A percentile compares a stretch with the other conserved stretches of the same genome.
Conservation (phyloP, 1,284 basidiomycete genomes). For the Sphagnurus paluster region DNA sequence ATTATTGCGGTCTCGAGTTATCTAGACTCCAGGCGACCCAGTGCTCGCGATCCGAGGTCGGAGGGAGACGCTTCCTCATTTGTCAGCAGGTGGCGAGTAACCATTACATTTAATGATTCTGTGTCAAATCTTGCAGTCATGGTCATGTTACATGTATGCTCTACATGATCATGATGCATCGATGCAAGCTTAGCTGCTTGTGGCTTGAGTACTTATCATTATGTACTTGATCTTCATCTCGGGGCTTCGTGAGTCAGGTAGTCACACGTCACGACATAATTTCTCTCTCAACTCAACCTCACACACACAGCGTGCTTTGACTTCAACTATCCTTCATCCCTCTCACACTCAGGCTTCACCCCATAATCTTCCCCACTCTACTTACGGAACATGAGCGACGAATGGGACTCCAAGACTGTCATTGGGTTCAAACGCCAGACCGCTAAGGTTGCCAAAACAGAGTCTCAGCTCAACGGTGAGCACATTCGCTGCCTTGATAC, state of each 20-base stretch:
- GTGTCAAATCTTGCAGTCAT: no score
- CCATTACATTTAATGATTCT: no score
- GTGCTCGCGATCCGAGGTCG: no score
- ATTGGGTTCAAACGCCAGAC: constrained; percentile 76
- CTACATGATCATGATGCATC: no score
- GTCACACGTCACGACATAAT: constrained; percentile 20
- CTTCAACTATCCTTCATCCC: constrained; percentile 3
- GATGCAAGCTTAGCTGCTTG: no score
- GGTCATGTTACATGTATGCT: no score
- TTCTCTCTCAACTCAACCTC: constrained; percentile 6
- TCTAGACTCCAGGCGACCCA: no score
- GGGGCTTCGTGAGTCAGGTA: constrained; percentile 18
- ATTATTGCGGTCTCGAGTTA: no score
- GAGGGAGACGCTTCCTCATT: no score
- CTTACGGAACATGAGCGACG: constrained; percentile 52
- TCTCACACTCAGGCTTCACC: constrained; percentile 12
- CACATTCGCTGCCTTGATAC: constrained; percentile 12
- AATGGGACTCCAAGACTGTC: constrained; percentile 75
- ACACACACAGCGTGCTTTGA: constrained; percentile 7
- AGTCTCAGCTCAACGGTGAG: constrained; percentile 74
- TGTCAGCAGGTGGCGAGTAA: no score
- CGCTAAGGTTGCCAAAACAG: constrained; percentile 69
- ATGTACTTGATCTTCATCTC: constrained; percentile 1
- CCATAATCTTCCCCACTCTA: constrained; percentile 4
- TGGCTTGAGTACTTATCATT: neutral